Conservation (phyloP, 768 basidiomycete species). For the Collybia mongolica region DNA sequence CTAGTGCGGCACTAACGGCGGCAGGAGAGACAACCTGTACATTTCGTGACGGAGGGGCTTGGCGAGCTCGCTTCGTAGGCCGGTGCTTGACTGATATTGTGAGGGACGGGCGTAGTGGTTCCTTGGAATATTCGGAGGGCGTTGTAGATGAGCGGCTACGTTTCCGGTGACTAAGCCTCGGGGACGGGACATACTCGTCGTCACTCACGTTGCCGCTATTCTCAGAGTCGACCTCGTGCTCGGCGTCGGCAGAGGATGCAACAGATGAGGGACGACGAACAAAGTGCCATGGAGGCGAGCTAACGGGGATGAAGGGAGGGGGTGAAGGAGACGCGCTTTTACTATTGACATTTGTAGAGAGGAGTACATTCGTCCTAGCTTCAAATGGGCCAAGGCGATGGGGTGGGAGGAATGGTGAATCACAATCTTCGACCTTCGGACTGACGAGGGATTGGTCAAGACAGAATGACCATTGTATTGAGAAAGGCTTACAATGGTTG, state of each 20-base stretch:
- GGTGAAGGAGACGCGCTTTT: neutral
- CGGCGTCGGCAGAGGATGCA: slow-evolving; percentile 6
- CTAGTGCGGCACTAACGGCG: slow-evolving; percentile 16
- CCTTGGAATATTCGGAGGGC: neutral
- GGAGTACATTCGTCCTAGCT: neutral
- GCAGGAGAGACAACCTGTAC: slow-evolving; percentile 31
- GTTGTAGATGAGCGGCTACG: slow-evolving; percentile 22
- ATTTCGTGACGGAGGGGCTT: slow-evolving; percentile 44
- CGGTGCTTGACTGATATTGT: neutral
- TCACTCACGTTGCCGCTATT: slow-evolving; percentile 39
- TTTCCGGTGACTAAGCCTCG: slow-evolving; percentile 28
- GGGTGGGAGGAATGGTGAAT: slow-evolving; percentile 1
- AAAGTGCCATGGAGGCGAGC: slow-evolving; percentile 2
- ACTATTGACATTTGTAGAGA: neutral
- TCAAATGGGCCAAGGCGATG: neutral
- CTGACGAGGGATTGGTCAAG: neutral
- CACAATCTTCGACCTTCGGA: neutral
- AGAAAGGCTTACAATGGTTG: slow-evolving; percentile 4
- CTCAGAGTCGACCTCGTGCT: slow-evolving; percentile 31
- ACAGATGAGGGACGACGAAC: neutral
- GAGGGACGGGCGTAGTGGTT: slow-evolving; percentile 2
- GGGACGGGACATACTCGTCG: slow-evolving; percentile 45
- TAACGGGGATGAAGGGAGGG: slow-evolving; percentile 1
- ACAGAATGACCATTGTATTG: neutral
- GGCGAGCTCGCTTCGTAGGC: slow-evolving; percentile 25